Evolutionary conservation across 768 basidiomycete genomes (phyloP), one percentile per base, ranked within the genome.

Genomic region (Lanmaoa pseudosensibilis): DNA sequence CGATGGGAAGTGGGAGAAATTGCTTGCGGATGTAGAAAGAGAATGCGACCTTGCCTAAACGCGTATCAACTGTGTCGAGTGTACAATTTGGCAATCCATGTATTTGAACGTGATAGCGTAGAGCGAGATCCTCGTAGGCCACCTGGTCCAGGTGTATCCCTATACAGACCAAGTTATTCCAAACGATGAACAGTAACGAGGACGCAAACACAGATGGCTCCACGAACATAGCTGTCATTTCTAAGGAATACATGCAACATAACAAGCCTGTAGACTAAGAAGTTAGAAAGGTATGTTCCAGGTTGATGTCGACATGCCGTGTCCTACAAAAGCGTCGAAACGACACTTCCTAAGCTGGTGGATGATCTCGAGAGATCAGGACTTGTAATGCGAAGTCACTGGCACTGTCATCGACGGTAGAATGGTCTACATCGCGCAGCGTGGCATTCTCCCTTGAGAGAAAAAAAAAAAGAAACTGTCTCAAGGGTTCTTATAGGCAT

Each of bases 331-430:
- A 58, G 56, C 69, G 80, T 77, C 73, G 74, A 78, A 70, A 77
- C 82, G 79, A 83, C 83, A 84, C 81, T 84, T 84, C 82, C 82
- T 83, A 83, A 65, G 77, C 82, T 83, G 82, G 73, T 69, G 50
- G 46, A 66, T 73, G 15, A 56, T 84, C 78, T 83, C 66, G 80
- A 81, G 80, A 82, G 78, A 70, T 70, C 77, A 82, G 80, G 74
- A 81, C 77, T 77, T 69, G 66, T 52, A 65, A 63, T 71, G n/a
- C 27, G 71, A 64, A 77, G 76, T 82, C 79, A 79, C 83, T 83
- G 82, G 82, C 82, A 84, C 82, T 83, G 82, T 77, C 76, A 72
- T 75, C 83, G 77, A 82, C 70, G 80, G 83, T 83, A 57, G 73
- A 69, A 65, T 21, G 57, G 55, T 66, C 75, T 70, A 73, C 82